Percentiles rank a stretch among this genome's conserved stretches.
Evolutionary conservation across 129 eudicot genomes (phyloP).

Genomic region (Glebionis coronaria): DNA sequence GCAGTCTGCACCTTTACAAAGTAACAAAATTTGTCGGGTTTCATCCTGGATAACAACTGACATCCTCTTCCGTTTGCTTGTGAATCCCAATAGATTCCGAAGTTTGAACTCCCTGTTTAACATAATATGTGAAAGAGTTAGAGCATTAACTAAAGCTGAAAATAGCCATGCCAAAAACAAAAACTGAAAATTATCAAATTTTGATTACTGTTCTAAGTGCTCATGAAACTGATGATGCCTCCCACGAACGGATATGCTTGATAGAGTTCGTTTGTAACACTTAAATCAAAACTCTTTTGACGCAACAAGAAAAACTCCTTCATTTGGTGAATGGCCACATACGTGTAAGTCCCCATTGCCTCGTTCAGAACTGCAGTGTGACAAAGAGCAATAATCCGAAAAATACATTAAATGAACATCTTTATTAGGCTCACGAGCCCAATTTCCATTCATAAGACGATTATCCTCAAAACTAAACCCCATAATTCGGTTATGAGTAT

Average conservation of each 20-base stretch:
- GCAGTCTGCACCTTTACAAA: conserved; percentile 99
- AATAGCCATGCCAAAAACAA: neutral
- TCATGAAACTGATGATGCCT: conserved; percentile 32
- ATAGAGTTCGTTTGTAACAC: conserved; percentile 52
- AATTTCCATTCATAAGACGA: conserved; percentile 40
- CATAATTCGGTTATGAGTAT: conserved; percentile 24
- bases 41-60: conserved; percentile 76
- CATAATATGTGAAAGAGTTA: conserved; percentile 8
- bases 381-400: conserved; percentile 55
- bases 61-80: conserved; percentile 93
- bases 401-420: conserved; percentile 40
- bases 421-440: conserved; percentile 42
- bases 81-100: conserved; percentile 77
- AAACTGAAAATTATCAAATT: neutral
- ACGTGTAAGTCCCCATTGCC: conserved; percentile 35
- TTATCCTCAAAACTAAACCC: conserved; percentile 54
- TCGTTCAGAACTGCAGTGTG: conserved; percentile 59
- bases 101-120: conserved; percentile 73
- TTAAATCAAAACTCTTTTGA: conserved; percentile 59
- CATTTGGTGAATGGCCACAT: conserved; percentile 60
- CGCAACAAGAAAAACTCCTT: conserved; percentile 61
- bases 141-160: neutral
- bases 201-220: conserved; percentile 39
- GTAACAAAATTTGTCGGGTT: conserved; percentile 65
- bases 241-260: conserved; percentile 46